Conservation (phyloP, 1,284 basidiomycete genomes). For the Irpex sp. region DNA sequence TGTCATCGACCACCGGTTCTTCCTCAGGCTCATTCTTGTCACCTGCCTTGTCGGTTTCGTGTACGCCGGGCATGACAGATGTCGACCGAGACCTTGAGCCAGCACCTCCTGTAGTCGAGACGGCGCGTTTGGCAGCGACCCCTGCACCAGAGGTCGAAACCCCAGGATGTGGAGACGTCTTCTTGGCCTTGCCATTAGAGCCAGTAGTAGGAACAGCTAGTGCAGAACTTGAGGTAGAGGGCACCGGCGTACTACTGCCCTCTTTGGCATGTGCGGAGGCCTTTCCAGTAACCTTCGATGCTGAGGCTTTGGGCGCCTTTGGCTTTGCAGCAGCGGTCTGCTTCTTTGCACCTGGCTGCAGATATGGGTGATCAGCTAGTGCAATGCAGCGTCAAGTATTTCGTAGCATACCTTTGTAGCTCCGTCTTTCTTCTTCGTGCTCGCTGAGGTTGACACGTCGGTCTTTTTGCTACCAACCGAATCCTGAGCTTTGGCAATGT, state of each 20-base stretch:
- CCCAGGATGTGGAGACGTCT: conserved; percentile 16
- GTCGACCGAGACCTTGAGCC: conserved; percentile 62
- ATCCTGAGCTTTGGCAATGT: conserved; percentile 8
- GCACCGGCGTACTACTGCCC: conserved; percentile 17
- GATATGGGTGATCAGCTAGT: conserved; percentile 15
- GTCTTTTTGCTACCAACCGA: conserved; percentile 16
- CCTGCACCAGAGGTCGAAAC: conserved; percentile 14
- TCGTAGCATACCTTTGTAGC: conserved; percentile 38
- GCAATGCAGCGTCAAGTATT: not conserved
- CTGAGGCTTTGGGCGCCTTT: conserved; percentile 23
- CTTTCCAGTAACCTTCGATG: not conserved
- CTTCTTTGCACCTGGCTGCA: conserved; percentile 38
- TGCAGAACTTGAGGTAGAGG: conserved; percentile 9
- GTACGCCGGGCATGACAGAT: conserved; percentile 53
- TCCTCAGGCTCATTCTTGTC: conserved; percentile 50
- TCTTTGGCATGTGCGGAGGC: conserved; percentile 3
- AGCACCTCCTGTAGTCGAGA: conserved; percentile 25
- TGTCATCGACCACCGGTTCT: conserved; percentile 63
- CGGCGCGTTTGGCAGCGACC: conserved; percentile 24
- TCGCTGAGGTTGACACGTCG: conserved; percentile 17
- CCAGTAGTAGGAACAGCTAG: conserved; percentile 19
- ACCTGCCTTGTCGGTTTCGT: conserved; percentile 40
- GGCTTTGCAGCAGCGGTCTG: conserved; percentile 35
- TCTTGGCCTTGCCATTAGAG: conserved; percentile 25
- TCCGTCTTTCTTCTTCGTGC: conserved; percentile 43